Conservation (phyloP, 345 rosid genomes). For the Populus pruinosa region DNA sequence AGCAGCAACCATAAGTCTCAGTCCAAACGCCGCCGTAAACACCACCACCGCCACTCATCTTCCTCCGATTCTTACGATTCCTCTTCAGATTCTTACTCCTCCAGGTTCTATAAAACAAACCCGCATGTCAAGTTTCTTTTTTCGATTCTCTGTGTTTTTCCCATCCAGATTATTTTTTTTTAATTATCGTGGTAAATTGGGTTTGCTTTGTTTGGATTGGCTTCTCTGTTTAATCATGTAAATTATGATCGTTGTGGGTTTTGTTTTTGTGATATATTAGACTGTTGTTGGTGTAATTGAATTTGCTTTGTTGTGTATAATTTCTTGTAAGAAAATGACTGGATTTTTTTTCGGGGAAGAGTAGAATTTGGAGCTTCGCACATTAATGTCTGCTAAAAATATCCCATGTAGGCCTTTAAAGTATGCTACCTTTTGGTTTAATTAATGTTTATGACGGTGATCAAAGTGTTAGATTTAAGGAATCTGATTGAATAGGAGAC, state of each 20-base stretch:
- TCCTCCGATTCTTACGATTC: slow-evolving; percentile 48
- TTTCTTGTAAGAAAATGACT: neutral
- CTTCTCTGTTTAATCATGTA: neutral
- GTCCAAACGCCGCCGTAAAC: slow-evolving; percentile 57
- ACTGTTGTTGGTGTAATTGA: neutral
- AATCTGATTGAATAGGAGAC: neutral
- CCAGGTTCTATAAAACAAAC: slow-evolving; percentile 41
- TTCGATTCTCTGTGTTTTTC: neutral
- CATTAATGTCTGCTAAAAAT: neutral
- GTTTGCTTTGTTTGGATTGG: neutral
- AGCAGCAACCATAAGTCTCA: slow-evolving; percentile 26
- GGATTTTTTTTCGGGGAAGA: neutral
- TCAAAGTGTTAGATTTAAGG: neutral
- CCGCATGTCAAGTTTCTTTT: neutral
- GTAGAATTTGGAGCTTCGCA: neutral
- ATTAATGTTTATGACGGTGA: neutral
- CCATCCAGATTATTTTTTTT: neutral
- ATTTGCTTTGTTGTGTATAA: neutral
- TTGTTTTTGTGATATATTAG: neutral
- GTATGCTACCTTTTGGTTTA: neutral
- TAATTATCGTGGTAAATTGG: neutral
- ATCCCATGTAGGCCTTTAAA: too few species aligned
- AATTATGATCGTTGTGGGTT: neutral
- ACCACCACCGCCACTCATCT: slow-evolving; percentile 36
- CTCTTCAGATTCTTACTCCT: slow-evolving; percentile 43